phyloP scores from a whole-genome alignment of 2,329 filamentous ascomycete genomes.

The Thielaviopsis punctulata region DNA sequence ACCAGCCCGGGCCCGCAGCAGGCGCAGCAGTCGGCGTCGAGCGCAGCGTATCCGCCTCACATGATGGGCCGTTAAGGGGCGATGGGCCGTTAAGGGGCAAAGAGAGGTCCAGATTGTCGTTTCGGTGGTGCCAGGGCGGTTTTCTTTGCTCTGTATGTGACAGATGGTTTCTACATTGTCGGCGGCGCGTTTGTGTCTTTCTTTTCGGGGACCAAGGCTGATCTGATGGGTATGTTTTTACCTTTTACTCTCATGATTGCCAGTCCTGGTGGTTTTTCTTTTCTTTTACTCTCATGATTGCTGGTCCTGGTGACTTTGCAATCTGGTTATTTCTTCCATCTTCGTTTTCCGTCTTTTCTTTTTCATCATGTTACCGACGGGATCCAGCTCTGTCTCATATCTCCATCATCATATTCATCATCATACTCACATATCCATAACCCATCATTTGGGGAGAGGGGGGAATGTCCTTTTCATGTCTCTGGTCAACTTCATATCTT shows the following conservation, averaged over 20 bases:
- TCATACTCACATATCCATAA: not conserved
- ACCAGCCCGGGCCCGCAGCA: not conserved
- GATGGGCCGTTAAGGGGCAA: too few species aligned
- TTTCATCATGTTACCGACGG: not conserved
- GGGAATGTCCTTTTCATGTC: not conserved
- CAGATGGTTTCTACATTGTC: not conserved
- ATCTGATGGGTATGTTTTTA: not conserved
- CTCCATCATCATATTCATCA: not conserved
- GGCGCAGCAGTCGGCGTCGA: not conserved
- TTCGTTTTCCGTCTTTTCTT: too few species aligned
- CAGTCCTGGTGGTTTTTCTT: not conserved
- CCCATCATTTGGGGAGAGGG: too few species aligned
- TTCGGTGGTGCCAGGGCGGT: not conserved
- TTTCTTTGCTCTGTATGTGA: not conserved
- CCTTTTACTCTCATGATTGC: slow-evolving; percentile 8
- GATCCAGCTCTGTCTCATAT: not conserved
- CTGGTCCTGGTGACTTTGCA: too few species aligned
- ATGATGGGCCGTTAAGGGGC: slow-evolving; percentile 20
- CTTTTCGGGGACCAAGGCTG: not conserved
- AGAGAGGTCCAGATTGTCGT: not conserved
- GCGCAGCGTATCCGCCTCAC: slow-evolving; percentile 16
- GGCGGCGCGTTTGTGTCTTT: not conserved
- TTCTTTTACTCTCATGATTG: slow-evolving; percentile 7
- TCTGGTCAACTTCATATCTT: not conserved
- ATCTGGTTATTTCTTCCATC: too few species aligned